Conservation (phyloP, 352 stramenopile genomes). For the Globisporangium irregulare region DNA sequence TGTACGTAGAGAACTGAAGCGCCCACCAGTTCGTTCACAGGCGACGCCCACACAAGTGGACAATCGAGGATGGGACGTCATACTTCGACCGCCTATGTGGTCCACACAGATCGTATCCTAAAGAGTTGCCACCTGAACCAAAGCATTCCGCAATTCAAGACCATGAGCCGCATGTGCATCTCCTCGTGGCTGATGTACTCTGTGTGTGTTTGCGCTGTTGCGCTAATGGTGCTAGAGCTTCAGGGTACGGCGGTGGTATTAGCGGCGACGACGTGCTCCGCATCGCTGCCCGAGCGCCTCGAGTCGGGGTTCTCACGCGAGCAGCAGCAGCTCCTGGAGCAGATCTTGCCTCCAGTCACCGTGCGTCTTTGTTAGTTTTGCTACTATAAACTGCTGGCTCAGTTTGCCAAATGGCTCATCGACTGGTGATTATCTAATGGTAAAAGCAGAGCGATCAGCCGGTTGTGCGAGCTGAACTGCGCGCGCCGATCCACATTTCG, state of each 20-base stretch:
- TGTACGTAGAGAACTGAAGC: too few species aligned
- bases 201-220: background rate
- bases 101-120: background rate
- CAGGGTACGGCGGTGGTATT: background rate
- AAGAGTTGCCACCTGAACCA: background rate
- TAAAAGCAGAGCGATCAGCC: conserved; percentile 19
- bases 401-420: background rate
- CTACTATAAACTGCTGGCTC: too few species aligned
- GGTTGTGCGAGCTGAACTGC: conserved; percentile 27
- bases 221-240: background rate
- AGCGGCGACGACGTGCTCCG: conserved; percentile 3
- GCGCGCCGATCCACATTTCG: conserved; percentile 37
- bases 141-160: background rate
- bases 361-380: background rate
- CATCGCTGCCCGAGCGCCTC: conserved; percentile 5
- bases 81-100: background rate
- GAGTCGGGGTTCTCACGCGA: conserved; percentile 16
- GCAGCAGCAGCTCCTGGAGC: conserved; percentile 18
- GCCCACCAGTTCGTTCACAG: too few species aligned
- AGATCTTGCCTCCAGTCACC: conserved; percentile 21
- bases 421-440: background rate
- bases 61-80: too few species aligned
- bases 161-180: background rate
- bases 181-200: background rate
- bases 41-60: too few species aligned